Base-by-base conservation (phyloP, 352 stramenopile species). In the Thraustochytrium sp. region DNA sequence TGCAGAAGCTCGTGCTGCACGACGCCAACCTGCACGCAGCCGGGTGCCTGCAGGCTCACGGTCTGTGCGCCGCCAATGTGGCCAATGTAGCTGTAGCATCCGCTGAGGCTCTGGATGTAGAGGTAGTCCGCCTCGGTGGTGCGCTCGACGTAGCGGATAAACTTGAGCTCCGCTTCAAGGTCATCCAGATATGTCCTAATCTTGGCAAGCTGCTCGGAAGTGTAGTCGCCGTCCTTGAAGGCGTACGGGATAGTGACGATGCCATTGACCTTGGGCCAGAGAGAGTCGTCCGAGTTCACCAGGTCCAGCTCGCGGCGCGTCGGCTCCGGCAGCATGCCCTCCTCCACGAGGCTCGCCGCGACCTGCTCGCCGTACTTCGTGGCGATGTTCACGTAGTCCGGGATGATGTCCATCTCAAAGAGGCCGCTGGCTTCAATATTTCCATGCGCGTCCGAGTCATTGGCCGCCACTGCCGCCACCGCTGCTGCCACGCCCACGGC, bases 61-160 rank as follows among this genome's bases (percentile, higher is more conserved):
- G 34, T 9, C 62, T 75, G 62, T 13, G 62, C 62, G 31, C 62
- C 62, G 9, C 8, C 62, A 26, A 75, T 61, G 23, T 55, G 74
- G 36, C 62, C 62, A 75, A 75, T n/a, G 62, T 75, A 75, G 26
- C 36, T 59, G 5, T n/a, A 75, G 62, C 62, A 75, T 61, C 62
- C 62, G 8, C 8, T 75, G 8, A 11, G 5, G 40, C 31, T 49
- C 18, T 53, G 23, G 59, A 68, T 23, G 21, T 68, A 23, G 23
- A 68, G 13, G 31, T 68, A 68, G 31, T 68, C 59, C 13, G 34
- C 21, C 34, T 68, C 59, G 13, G 59, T 68, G n/a, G 59, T 68
- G n/a, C 34, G 59, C 18, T 29, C 21, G n/a, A 68, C 59, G 59
- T 23, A 68, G 13, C n/a, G 13, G 34, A 68, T 23, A 29, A 49